A percentile compares a stretch with the other conserved stretches of the same genome.
These are phyloP conservation scores for Artemisia annua DNA, from an alignment of 129 eudicot species.

Conservation along the genomic window DNA sequence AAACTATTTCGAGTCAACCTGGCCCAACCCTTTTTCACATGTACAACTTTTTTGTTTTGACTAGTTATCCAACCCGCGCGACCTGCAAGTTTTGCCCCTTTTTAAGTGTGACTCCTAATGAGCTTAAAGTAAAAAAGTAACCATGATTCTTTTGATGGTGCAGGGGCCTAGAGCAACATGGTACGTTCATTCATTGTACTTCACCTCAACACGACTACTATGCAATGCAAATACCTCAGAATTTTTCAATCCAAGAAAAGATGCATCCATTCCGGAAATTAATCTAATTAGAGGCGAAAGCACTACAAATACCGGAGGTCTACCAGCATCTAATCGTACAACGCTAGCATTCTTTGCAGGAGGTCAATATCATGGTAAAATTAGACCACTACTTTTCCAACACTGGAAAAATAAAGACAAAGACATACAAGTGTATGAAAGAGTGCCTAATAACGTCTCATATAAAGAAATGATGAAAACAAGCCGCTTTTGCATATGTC, in stretches of 20 bases:
- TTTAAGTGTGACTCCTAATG: background rate
- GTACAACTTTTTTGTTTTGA: background rate
- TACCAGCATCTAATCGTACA: constrained; percentile 54
- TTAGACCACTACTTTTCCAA: constrained; percentile 49
- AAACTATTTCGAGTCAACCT: too few relatives aligned
- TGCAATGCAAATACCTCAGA: constrained; percentile 90
- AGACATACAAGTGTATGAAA: constrained; percentile 51
- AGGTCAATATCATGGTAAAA: constrained; percentile 59
- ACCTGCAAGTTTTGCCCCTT: background rate
- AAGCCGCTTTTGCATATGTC: constrained; percentile 78
- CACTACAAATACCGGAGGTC: constrained; percentile 27
- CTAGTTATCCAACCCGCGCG: background rate
- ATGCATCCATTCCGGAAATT: constrained; percentile 72
- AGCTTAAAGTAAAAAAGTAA: background rate
- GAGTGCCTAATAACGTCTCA: constrained; percentile 41
- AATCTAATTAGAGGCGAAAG: constrained; percentile 42
- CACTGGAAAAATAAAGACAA: constrained; percentile 77
- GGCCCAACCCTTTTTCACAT: too few relatives aligned
- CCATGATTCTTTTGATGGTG: constrained; percentile 17
- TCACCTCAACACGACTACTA: constrained; percentile 67
- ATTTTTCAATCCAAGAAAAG: constrained; percentile 81
- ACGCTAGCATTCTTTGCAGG: constrained; percentile 81
- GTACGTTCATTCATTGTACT: constrained; percentile 72
- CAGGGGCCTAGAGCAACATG: constrained; percentile 88
- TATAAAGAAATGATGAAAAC: constrained; percentile 68